Conservation (phyloP, 1,139 yeast species). For the Yamadazyma pseudoaaseri region DNA sequence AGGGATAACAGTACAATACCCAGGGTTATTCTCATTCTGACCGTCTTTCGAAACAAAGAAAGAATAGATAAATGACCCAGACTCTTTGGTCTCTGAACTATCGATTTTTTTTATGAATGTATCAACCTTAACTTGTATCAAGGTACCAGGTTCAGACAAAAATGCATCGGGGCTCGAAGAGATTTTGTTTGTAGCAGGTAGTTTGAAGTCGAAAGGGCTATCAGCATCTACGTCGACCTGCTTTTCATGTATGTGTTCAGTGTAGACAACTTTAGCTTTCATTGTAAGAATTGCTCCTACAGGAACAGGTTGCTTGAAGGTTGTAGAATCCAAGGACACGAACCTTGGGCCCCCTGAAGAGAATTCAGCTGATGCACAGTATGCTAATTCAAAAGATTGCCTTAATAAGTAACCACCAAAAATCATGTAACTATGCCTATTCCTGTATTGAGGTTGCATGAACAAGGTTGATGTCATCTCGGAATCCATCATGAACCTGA, state of each 20-base stretch:
- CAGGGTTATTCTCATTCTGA: constrained; percentile 34
- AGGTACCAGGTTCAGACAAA: constrained; percentile 77
- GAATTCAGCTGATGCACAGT: constrained; percentile 88
- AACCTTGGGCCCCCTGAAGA: constrained; percentile 82
- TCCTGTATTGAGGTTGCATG: constrained; percentile 96
- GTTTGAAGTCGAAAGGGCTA: constrained; percentile 47
- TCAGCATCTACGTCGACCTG: constrained; percentile 30
- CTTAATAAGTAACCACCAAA: constrained; percentile 92
- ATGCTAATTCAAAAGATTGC: constrained; percentile 90
- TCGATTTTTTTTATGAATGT: constrained; percentile 72
- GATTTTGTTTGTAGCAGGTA: constrained; percentile 56
- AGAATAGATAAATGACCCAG: constrained; percentile 86
- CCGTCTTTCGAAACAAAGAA: constrained; percentile 70
- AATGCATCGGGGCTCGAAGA: constrained; percentile 56
- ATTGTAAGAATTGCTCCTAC: constrained; percentile 86
- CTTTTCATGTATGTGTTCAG: constrained; percentile 59
- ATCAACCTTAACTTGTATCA: constrained; percentile 86
- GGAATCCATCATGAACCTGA: constrained; percentile 71
- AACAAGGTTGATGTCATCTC: constrained; percentile 69
- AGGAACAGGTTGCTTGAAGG: constrained; percentile 91
- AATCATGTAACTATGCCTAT: constrained; percentile 90
- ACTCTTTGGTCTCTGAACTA: constrained; percentile 58
- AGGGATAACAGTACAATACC: constrained; percentile 72
- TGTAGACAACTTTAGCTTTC: constrained; percentile 80
- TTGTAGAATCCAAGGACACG: constrained; percentile 85